These are phyloP conservation scores for Stipa capillata DNA, from an alignment of 176 grass and related monocot genomes.

Conservation along the genomic window DNA sequence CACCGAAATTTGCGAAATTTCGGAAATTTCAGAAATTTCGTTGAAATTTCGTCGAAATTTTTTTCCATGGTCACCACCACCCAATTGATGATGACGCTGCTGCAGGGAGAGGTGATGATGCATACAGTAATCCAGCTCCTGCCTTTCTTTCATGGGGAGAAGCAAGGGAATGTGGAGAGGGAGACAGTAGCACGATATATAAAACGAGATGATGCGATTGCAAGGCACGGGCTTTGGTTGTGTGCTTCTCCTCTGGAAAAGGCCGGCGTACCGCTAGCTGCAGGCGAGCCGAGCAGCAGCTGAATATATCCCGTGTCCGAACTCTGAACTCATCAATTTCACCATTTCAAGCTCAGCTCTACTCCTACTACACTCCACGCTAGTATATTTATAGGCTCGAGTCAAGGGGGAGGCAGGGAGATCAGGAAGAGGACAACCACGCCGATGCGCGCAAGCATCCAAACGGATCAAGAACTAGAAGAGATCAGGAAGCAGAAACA, in stretches of 20 bases:
- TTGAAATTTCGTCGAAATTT: too few relatives aligned
- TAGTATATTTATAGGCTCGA: conserved; percentile 35
- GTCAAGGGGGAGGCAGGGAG: too few relatives aligned
- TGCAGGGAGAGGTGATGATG: not conserved
- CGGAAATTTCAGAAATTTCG: too few relatives aligned
- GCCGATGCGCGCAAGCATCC: too few relatives aligned
- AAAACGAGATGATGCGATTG: conserved; percentile 24
- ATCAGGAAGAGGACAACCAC: too few relatives aligned
- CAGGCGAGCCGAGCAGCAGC: too few relatives aligned
- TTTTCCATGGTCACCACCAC: too few relatives aligned
- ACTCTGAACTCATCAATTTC: not conserved
- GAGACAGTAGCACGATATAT: conserved; percentile 33
- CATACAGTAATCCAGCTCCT: not conserved
- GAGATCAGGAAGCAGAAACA: too few relatives aligned
- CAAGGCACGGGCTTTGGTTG: not conserved
- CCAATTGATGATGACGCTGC: not conserved
- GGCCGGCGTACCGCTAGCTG: not conserved
- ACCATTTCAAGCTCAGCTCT: not conserved
- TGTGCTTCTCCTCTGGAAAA: conserved; percentile 9
- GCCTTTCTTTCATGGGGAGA: not conserved
- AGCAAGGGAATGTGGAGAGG: conserved; percentile 36
- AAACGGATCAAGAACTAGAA: too few relatives aligned
- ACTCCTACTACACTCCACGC: too few relatives aligned
- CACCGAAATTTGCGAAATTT: too few relatives aligned
- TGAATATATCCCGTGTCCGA: conserved; percentile 13